These are phyloP conservation scores for Filobasidium wieringae DNA, from an alignment of 768 basidiomycete genomes.

Conservation along the genomic window DNA sequence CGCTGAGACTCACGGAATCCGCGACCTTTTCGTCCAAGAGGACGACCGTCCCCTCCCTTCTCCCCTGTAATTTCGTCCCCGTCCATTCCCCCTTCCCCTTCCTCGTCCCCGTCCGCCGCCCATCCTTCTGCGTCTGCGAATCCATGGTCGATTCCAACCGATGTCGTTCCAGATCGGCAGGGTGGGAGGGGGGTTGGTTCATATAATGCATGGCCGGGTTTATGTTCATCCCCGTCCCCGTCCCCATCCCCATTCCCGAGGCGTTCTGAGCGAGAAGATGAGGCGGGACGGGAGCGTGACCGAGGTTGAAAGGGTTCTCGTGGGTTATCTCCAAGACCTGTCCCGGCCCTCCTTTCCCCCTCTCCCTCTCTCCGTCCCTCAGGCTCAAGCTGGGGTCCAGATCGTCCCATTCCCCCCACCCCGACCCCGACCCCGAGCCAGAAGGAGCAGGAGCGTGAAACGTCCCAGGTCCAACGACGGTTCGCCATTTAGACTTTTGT, in stretches of 20 bases:
- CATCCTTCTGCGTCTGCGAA: background rate
- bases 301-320: conserved; percentile 25
- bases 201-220: background rate
- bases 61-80: conserved; percentile 17
- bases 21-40: conserved; percentile 22
- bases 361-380: too few species aligned
- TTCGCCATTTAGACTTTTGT: conserved; percentile 32
- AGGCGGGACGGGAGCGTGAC: background rate
- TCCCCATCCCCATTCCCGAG: too few species aligned
- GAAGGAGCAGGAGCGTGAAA: background rate
- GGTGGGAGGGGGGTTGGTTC: background rate
- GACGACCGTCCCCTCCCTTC: conserved; percentile 20
- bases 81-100: conserved; percentile 11
- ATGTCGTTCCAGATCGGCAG: background rate
- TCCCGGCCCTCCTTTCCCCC: conserved; percentile 5
- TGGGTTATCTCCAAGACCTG: conserved; percentile 27
- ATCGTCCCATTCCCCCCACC: too few species aligned
- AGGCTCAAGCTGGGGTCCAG: too few species aligned
- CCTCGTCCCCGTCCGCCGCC: background rate
- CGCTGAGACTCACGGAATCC: conserved; percentile 18
- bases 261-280: background rate
- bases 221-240: background rate
- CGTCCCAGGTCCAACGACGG: conserved; percentile 17
- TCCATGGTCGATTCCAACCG: conserved; percentile 25
- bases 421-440: background rate